Conservation (phyloP, 2,329 filamentous ascomycete genomes). For the Anisogramma anomala region DNA sequence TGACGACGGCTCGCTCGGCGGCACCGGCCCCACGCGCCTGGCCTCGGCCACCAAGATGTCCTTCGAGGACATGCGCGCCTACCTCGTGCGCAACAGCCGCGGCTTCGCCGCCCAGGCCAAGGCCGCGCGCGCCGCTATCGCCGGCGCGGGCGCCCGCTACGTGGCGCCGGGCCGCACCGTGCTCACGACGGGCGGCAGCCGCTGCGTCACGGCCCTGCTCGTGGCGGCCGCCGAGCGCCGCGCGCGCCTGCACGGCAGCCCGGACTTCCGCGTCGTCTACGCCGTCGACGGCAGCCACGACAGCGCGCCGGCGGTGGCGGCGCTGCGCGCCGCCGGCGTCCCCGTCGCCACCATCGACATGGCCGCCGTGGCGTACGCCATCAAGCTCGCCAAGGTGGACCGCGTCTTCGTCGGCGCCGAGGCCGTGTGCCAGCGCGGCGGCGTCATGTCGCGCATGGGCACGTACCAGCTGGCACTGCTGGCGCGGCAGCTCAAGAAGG, state of each 20-base stretch:
- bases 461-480: constrained; percentile 76
- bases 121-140: constrained; percentile 73
- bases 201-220: constrained; percentile 71
- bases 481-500: constrained; percentile 51
- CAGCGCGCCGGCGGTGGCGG: constrained; percentile 57
- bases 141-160: constrained; percentile 64
- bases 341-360: constrained; percentile 73
- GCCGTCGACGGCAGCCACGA: constrained; percentile 51
- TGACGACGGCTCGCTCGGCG: constrained; percentile 18
- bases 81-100: constrained; percentile 74
- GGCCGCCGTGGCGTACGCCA: constrained; percentile 65
- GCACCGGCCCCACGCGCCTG: constrained; percentile 18
- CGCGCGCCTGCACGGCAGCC: constrained; percentile 41
- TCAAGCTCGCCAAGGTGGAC: constrained; percentile 55
- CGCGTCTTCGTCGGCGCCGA: constrained; percentile 60
- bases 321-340: constrained; percentile 62
- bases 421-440: constrained; percentile 87
- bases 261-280: constrained; percentile 73
- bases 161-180: constrained; percentile 69
- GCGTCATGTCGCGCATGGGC: constrained; percentile 79
- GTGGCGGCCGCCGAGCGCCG: constrained; percentile 57
- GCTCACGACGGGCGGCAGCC: constrained; percentile 80
- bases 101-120: constrained; percentile 82
- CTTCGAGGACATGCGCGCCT: constrained; percentile 72
- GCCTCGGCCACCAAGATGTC: constrained; percentile 33